Evolutionary conservation across 2,329 filamentous ascomycete species (phyloP).

Genomic region (Colletotrichum chrysophilum): DNA sequence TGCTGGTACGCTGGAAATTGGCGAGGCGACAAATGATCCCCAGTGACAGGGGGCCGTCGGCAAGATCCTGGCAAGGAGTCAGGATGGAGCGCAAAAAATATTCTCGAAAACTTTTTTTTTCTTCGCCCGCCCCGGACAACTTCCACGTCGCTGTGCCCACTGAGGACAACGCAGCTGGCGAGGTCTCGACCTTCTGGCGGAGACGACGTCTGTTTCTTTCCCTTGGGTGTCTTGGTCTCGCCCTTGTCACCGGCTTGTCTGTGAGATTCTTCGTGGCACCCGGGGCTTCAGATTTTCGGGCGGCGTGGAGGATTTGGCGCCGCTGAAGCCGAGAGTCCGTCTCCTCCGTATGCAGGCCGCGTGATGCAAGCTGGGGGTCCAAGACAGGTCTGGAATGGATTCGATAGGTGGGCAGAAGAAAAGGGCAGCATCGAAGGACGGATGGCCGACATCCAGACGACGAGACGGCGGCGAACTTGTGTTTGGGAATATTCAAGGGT

Average conservation of each 20-base stretch:
- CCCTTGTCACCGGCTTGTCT: not conserved
- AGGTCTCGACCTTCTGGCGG: not conserved
- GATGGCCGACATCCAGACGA: not conserved
- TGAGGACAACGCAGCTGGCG: not conserved
- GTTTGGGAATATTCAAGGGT: not conserved
- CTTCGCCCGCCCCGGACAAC: not conserved
- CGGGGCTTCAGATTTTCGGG: not conserved
- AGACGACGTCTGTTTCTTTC: not conserved
- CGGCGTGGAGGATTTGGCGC: not conserved
- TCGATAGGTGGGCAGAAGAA: not conserved
- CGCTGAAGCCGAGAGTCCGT: constrained; percentile 8
- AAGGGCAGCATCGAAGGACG: not conserved
- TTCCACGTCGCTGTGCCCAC: constrained; percentile 13
- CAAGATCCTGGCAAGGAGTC: constrained; percentile 9
- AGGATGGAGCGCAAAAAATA: not conserved
- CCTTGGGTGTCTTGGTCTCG: not conserved
- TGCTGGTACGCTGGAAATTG: constrained; percentile 9
- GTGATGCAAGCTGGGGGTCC: constrained; percentile 6
- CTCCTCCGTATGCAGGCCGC: not conserved
- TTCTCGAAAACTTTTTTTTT: constrained; percentile 4
- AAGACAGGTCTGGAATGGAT: constrained; percentile 7
- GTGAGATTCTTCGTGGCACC: not conserved
- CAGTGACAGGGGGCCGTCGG: constrained; percentile 3
- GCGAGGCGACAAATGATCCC: constrained; percentile 1
- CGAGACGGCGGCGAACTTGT: not conserved